These are phyloP conservation scores for Ascochyta pisi DNA, from an alignment of 2,329 filamentous ascomycete genomes.

Conservation along the genomic window DNA sequence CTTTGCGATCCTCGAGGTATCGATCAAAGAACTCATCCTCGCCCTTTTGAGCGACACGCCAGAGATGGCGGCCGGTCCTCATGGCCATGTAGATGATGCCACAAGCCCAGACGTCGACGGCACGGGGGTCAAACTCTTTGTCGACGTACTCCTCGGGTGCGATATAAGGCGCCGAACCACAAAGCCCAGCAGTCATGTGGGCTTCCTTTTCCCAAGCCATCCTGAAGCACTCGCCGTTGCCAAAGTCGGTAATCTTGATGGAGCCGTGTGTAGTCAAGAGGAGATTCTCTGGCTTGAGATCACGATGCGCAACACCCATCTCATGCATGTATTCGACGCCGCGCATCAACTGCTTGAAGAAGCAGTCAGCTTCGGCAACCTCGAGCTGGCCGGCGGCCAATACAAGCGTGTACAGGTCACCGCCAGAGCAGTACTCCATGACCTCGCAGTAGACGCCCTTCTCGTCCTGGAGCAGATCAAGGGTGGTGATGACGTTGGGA, in stretches of 20 bases:
- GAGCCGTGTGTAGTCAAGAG: slow-evolving; percentile 90
- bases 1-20: slow-evolving; percentile 89
- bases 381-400: slow-evolving; percentile 90
- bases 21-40: slow-evolving; percentile 97
- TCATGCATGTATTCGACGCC: slow-evolving; percentile 99
- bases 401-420: slow-evolving; percentile 92
- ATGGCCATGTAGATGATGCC: slow-evolving; percentile 99
- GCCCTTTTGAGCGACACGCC: slow-evolving; percentile 95
- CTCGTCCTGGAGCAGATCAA: slow-evolving; percentile 92
- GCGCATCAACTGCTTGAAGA: slow-evolving; percentile 99
- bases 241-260: slow-evolving; percentile 98
- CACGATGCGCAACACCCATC: slow-evolving; percentile 97
- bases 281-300: slow-evolving; percentile 95
- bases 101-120: slow-evolving; percentile 98
- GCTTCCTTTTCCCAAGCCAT: slow-evolving; percentile 99
- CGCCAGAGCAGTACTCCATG: slow-evolving; percentile 98
- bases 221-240: slow-evolving; percentile 98
- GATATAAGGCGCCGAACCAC: slow-evolving; percentile 96
- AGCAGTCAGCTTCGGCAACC: slow-evolving; percentile 92
- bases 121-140: slow-evolving; percentile 93
- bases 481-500: slow-evolving; percentile 96
- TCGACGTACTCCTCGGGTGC: slow-evolving; percentile 95
- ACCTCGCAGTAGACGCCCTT: slow-evolving; percentile 99
- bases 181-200: slow-evolving; percentile 97
- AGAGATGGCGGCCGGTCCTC: slow-evolving; percentile 93